Conservation (phyloP, 495 filamentous ascomycete species). For the Daldinia bambusicola region DNA sequence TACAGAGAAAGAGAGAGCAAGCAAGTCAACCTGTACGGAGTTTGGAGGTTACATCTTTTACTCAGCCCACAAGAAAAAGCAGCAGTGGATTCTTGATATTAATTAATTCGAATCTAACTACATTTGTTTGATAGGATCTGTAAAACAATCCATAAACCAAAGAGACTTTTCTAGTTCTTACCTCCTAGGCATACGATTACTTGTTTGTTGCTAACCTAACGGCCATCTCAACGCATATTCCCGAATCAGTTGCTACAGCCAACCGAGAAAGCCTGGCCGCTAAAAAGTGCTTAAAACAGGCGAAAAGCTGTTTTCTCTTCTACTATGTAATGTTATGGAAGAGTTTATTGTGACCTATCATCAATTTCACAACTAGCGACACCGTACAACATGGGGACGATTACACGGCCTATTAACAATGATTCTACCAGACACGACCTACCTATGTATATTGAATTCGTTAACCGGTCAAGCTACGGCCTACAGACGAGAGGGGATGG, state of each 20-base stretch:
- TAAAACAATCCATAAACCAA: slow-evolving; percentile 5
- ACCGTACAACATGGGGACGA: slow-evolving; percentile 4
- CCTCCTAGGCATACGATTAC: slow-evolving; percentile 2
- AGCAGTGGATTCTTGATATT: slow-evolving; percentile 18
- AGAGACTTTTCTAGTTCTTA: slow-evolving; percentile 7
- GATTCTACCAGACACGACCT: slow-evolving; percentile 5
- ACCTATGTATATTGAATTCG: neutral
- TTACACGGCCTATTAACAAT: slow-evolving; percentile 8
- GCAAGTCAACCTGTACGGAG: neutral
- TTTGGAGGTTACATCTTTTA: slow-evolving; percentile 1
- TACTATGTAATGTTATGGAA: slow-evolving; percentile 8
- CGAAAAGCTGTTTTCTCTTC: neutral
- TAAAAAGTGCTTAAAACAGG: neutral
- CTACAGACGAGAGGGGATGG: slow-evolving; percentile 22
- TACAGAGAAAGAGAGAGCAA: slow-evolving; percentile 1
- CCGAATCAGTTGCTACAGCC: neutral
- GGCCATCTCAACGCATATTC: slow-evolving; percentile 12
- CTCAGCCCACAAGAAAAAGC: slow-evolving; percentile 21
- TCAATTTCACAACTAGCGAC: neutral
- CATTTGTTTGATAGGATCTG: slow-evolving; percentile 32
- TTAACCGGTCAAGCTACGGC: slow-evolving; percentile 16
- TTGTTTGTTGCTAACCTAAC: neutral
- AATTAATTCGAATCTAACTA: slow-evolving; percentile 13
- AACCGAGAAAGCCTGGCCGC: slow-evolving; percentile 5
- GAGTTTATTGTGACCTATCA: slow-evolving; percentile 1